Conservation (phyloP, 257 asterid genomes). For the Fraxinus cuspidata region DNA sequence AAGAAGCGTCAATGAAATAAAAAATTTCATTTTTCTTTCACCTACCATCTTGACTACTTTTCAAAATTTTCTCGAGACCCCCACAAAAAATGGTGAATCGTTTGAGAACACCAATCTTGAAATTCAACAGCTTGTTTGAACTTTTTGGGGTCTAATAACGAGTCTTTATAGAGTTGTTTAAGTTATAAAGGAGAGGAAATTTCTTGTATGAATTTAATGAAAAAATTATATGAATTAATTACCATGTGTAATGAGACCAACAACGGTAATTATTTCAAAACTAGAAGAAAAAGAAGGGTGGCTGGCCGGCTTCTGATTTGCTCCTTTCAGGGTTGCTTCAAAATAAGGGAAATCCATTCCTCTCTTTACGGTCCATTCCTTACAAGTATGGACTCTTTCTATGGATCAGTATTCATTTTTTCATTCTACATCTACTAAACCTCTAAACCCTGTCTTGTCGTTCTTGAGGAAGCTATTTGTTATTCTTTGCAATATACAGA, state of each 20-base stretch:
- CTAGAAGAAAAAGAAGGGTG: constrained; percentile 24
- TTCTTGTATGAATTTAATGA: background rate
- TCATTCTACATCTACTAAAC: background rate
- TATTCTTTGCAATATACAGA: background rate
- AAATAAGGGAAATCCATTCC: constrained; percentile 39
- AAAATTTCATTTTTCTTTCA: background rate
- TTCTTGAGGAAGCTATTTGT: constrained; percentile 21
- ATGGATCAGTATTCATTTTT: constrained; percentile 20
- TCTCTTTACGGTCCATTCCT: constrained; percentile 82
- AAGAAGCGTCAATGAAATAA: constrained; percentile 14
- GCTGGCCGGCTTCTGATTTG: constrained; percentile 18
- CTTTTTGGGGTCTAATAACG: background rate
- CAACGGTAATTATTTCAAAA: background rate
- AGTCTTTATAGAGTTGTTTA: background rate
- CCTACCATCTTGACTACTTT: background rate
- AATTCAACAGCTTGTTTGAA: background rate
- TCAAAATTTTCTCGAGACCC: background rate
- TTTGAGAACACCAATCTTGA: background rate
- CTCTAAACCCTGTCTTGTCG: constrained; percentile 29
- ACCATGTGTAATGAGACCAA: background rate
- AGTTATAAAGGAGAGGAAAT: background rate
- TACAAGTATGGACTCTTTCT: constrained; percentile 43
- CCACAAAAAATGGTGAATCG: background rate
- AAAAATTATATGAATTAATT: background rate
- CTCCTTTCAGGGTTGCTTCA: constrained; percentile 67